Base-by-base conservation (phyloP, 257 asterid genomes). In the Nicotiana sylvestris region DNA sequence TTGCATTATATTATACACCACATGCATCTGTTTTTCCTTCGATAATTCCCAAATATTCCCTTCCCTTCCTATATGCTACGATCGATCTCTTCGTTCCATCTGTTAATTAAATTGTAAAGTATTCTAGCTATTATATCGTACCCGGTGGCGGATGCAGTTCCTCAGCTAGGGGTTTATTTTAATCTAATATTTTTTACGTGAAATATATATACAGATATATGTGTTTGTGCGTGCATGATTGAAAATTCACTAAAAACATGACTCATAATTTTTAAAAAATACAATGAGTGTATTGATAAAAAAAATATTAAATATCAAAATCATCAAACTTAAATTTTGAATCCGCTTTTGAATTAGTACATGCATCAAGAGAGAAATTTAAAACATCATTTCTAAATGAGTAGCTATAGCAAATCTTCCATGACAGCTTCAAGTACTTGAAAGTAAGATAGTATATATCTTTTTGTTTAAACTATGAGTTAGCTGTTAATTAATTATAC, bases 1-100 rank as follows among this genome's bases (percentile, higher is more conserved):
- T 27, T 74, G 27, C 64, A 51, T 74, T 74, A 72, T 72, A 43
- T 25, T 46, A 74, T 74, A 15, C 13, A 51, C 15, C 80, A 74
- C 80, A 74, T 74, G 80, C 62, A 0, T 1, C 80, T 74, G 80
- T 74, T 74, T 70, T 74, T n/a, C 35, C 43, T 49, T 7, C 43
- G 43, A 15, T 27, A 74, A 27, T 25, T 74, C 64, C 80, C 62
- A 74, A 74, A 74, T 74, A 74, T 74, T 49, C 80, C 18, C 39
- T 46, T 72, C 39, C 15, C 7, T 70, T 70, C 39, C 1, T 43
- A 46, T 43, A 46, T 69, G 77, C 57, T 69, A 39, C 18, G 32
- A 35, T 5, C 2, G 55, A 35, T 13, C 16, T 68, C 55, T 68
- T 17, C 53, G 6, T 35, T 35, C 39, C 4, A 6, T 35, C 55